Evolutionary conservation across 2,329 filamentous ascomycete species (phyloP).

Genomic region (Hypoxylon sp.): DNA sequence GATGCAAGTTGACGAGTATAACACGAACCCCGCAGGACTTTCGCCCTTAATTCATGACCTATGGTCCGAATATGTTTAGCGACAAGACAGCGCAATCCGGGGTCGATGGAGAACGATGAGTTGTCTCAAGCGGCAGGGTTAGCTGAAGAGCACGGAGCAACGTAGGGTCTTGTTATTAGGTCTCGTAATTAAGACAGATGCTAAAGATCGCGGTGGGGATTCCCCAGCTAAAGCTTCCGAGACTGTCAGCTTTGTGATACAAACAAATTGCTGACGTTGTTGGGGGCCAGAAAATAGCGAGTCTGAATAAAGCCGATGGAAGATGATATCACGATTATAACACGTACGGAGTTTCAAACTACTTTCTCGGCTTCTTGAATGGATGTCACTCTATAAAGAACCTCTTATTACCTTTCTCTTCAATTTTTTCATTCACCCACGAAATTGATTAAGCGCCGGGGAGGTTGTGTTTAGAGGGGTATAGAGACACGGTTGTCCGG

Average conservation of each 20-base stretch:
- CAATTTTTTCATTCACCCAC: constrained; percentile 4
- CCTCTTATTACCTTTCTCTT: constrained; percentile 2
- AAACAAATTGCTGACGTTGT: constrained; percentile 38
- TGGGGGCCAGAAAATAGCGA: constrained; percentile 15
- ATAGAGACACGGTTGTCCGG: constrained; percentile 30
- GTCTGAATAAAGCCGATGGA: background rate
- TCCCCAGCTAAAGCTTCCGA: constrained; percentile 9
- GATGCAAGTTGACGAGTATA: constrained; percentile 28
- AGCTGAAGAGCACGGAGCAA: constrained; percentile 39
- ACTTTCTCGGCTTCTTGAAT: background rate
- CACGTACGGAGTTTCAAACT: constrained; percentile 6
- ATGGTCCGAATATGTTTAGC: constrained; percentile 30
- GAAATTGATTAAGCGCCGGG: constrained; percentile 4
- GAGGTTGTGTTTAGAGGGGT: constrained; percentile 36
- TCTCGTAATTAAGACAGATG: constrained; percentile 27
- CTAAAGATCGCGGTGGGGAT: constrained; percentile 30
- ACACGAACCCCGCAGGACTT: constrained; percentile 30
- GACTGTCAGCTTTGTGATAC: constrained; percentile 39
- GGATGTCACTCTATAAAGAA: background rate
- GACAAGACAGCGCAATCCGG: constrained; percentile 24
- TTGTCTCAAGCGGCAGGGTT: constrained; percentile 40
- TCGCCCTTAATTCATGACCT: constrained; percentile 33
- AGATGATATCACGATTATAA: constrained; percentile 13
- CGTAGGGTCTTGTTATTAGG: constrained; percentile 42
- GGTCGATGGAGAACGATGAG: constrained; percentile 33